Conservation (phyloP, 192 early-diverging fungal species). For the Diversispora epigaea region DNA sequence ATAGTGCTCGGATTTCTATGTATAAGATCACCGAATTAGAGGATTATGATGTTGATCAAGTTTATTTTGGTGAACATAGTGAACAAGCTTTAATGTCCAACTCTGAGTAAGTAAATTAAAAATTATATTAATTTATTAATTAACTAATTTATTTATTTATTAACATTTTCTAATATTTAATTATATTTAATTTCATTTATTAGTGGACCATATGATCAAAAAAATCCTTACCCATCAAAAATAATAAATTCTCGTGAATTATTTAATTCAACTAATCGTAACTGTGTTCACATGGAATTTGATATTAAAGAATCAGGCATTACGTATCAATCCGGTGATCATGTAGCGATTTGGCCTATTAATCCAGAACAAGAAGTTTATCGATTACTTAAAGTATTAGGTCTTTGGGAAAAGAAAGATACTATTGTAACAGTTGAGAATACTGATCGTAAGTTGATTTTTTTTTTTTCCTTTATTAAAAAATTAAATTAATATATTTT, state of each 20-base stretch:
- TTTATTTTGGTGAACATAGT: constrained; percentile 53
- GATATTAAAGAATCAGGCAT: constrained; percentile 80
- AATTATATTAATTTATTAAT: neutral
- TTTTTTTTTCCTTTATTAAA: neutral
- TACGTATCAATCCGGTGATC: constrained; percentile 91
- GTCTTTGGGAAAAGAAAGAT: constrained; percentile 67
- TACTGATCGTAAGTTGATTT: constrained; percentile 50
- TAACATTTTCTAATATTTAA: neutral
- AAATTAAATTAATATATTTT: neutral
- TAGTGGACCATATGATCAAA: constrained; percentile 70
- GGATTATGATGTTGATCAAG: constrained; percentile 35
- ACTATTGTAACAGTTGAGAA: constrained; percentile 66
- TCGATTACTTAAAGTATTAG: constrained; percentile 60
- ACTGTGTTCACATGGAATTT: constrained; percentile 94
- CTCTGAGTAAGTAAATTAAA: constrained; percentile 40
- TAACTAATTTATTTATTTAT: constrained; percentile 7
- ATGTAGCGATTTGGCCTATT: constrained; percentile 87
- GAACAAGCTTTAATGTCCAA: constrained; percentile 41
- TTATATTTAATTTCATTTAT: constrained; percentile 13
- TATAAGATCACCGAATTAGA: constrained; percentile 59
- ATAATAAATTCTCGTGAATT: constrained; percentile 65
- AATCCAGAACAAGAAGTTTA: constrained; percentile 82
- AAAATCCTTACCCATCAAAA: constrained; percentile 79
- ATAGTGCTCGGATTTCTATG: constrained; percentile 43
- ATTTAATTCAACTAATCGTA: constrained; percentile 69